phyloP scores from a whole-genome alignment of 2,329 filamentous ascomycete species.

The Blastomyces silverae region DNA sequence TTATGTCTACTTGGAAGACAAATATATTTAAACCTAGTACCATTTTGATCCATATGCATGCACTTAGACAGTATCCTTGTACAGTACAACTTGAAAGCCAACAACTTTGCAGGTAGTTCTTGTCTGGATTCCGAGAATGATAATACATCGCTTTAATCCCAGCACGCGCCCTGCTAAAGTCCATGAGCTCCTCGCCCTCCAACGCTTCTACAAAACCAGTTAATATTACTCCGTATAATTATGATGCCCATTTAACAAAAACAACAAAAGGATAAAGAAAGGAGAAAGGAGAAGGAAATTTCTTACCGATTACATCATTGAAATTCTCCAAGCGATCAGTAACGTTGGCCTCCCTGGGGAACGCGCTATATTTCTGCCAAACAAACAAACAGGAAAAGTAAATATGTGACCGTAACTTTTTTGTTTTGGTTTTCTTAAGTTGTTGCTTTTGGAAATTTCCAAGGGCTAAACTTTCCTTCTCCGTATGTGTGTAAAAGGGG shows the following conservation, averaged over 20 bases:
- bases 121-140: conserved; percentile 5
- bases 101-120: background rate
- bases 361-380: background rate
- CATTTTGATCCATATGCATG: no score
- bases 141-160: conserved; percentile 11
- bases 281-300: background rate
- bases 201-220: conserved; percentile 6
- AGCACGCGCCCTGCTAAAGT: background rate
- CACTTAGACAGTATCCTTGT: no score
- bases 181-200: conserved; percentile 4
- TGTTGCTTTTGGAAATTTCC: no score
- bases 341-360: conserved; percentile 10
- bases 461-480: no score
- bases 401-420: no score
- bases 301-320: conserved; percentile 18
- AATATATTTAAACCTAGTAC: no score
- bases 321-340: conserved; percentile 16
- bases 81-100: no score
- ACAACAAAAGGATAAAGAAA: background rate
- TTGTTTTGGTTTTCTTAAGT: no score
- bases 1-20: no score
- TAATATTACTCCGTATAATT: background rate
- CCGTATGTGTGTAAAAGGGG: no score
- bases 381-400: background rate
- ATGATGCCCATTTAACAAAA: background rate